Evolutionary conservation across 257 asterid species (phyloP).

Genomic region (Apocynum venetum): DNA sequence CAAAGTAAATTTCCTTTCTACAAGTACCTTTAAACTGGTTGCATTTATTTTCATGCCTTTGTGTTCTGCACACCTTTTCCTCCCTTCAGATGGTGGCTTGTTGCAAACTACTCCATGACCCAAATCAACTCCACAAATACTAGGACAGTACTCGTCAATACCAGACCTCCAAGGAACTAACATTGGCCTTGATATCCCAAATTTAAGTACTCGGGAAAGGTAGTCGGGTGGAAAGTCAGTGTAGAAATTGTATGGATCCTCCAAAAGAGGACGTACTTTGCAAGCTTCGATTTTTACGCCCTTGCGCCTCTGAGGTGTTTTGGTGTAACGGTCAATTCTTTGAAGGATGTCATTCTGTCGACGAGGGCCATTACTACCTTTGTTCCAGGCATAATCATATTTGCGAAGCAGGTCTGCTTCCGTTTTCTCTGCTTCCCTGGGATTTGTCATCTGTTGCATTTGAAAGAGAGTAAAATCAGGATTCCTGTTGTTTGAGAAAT

Average conservation of each 20-base stretch:
- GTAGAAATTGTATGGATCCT: constrained; percentile 27
- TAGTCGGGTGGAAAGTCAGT: constrained; percentile 20
- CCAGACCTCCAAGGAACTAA: constrained; percentile 24
- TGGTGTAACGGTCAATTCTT: constrained; percentile 36
- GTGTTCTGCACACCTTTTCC: constrained; percentile 75
- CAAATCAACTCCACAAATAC: constrained; percentile 65
- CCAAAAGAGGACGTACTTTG: constrained; percentile 21
- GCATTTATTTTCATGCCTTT: constrained; percentile 84
- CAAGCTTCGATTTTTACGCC: constrained; percentile 54
- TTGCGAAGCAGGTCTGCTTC: constrained; percentile 69
- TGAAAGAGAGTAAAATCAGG: constrained; percentile 12
- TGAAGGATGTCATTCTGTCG: constrained; percentile 54
- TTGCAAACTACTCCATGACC: constrained; percentile 69
- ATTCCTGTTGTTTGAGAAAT: not conserved
- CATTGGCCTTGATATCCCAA: constrained; percentile 43
- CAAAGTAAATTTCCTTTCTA: constrained; percentile 4
- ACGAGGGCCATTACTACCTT: constrained; percentile 69
- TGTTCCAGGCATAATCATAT: constrained; percentile 96
- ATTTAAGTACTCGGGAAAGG: constrained; percentile 44
- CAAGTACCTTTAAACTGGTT: constrained; percentile 22
- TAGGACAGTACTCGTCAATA: constrained; percentile 9
- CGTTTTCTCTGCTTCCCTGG: constrained; percentile 72
- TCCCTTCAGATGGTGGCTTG: constrained; percentile 54
- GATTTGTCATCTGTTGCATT: constrained; percentile 53
- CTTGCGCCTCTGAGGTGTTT: constrained; percentile 42